Evolutionary conservation across 2,329 filamentous ascomycete genomes (phyloP).

Genomic region (Paraconiothyrium sp.): DNA sequence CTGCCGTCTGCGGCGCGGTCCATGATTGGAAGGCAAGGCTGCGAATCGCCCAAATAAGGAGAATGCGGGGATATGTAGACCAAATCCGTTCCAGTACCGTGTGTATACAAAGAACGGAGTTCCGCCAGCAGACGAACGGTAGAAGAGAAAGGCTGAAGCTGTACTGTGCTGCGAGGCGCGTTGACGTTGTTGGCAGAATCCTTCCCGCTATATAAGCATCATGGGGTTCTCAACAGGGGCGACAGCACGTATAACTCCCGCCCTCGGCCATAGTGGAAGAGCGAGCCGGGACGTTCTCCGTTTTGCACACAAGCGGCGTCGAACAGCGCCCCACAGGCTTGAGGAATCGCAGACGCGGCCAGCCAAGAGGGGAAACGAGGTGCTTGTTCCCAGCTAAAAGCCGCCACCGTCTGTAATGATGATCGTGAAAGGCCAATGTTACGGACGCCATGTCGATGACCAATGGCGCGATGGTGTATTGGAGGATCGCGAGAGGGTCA

Average conservation of each 20-base stretch:
- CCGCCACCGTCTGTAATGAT: conserved; percentile 1
- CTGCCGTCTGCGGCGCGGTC: conserved; percentile 15
- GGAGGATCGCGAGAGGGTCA: not conserved
- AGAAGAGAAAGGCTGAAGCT: not conserved
- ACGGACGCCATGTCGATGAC: not conserved
- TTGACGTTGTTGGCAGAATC: not conserved
- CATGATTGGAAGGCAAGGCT: conserved; percentile 6
- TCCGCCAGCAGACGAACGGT: not conserved
- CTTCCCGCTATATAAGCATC: not conserved
- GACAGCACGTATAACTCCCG: not conserved
- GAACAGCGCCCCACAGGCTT: too few relatives aligned
- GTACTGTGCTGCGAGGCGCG: not conserved
- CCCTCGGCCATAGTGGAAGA: conserved; percentile 10
- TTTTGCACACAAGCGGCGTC: conserved; percentile 2
- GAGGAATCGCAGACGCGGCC: not conserved
- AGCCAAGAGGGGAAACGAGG: not conserved
- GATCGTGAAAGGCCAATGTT: not conserved
- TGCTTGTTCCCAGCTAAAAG: not conserved
- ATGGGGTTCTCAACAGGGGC: not conserved
- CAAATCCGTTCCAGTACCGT: not conserved
- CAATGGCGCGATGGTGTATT: not conserved
- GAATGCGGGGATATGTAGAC: not conserved
- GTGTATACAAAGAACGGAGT: not conserved
- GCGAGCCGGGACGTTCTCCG: conserved; percentile 12
- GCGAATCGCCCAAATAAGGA: not conserved